Evolutionary conservation across 805 yeast genomes (phyloP), one percentile per base, ranked within the genome.

Genomic region (Saccharomycopsis oosterbeekiorum): DNA sequence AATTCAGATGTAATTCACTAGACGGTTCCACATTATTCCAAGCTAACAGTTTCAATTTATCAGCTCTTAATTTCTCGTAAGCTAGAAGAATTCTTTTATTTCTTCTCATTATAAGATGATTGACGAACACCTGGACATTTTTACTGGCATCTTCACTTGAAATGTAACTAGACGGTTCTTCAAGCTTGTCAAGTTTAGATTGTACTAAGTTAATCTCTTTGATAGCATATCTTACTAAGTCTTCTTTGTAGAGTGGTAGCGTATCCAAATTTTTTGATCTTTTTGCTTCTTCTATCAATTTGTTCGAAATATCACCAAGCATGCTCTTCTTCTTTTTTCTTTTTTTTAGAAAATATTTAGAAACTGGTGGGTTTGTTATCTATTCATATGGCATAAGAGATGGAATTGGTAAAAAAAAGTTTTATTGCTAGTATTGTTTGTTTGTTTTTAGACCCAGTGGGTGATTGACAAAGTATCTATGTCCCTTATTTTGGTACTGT

Each of bases 11-110:
- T 40, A 66, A 71, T 54, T 68, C 67, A 60, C 50, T 65, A 71
- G 58, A 66, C 36, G 82, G 76, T 66, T 82, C 90, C 39, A 77
- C 72, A 67, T 82, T 84, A 43, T 82, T 80, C 97, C 97, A 92
- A 1, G 83, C 82, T 66, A 84, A 71, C 60, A 82, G 83, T 61
- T 80, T 88, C 53, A 94, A 72, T 62, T 84, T 80, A 55, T 80
- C 81, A 2, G 93, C 83, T 59, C 99, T 76, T 40, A 83, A 78
- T 63, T 79, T 78, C 69, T 92, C 89, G 69, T 94, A 91, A 0
- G 96, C 97, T 58, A 94, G 70, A 42, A 94, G 70, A 71, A 97
- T 90, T 58, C 99, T 75, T 71, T 94, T 96, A 75, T 96, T 92
- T 58, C 98, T 75, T 64, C 94, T 80, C 84, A 91, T 84, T 54